Conservation (phyloP, 371 early-diverging fungal species). For the Synchytrium microbalum region DNA sequence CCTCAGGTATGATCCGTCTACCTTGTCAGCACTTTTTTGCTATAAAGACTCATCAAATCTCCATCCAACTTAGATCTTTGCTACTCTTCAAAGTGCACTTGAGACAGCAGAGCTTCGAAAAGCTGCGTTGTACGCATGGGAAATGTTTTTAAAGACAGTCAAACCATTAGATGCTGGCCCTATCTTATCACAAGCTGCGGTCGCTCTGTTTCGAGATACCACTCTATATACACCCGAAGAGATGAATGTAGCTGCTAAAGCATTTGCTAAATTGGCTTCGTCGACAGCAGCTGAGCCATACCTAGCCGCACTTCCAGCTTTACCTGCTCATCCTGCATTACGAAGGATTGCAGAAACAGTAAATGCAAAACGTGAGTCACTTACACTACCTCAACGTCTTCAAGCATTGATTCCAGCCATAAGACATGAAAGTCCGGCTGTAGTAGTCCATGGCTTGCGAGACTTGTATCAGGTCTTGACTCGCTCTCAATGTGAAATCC, state of each 20-base stretch:
- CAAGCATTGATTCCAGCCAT: conserved; percentile 6
- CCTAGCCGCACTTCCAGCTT: neutral
- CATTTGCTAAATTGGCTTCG: neutral
- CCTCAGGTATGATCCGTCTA: conserved; percentile 15
- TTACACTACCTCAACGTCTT: neutral
- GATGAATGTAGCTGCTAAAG: neutral
- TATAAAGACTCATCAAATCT: neutral
- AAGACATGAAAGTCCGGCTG: conserved; percentile 30
- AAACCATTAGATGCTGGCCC: conserved; percentile 14
- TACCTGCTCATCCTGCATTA: conserved; percentile 1
- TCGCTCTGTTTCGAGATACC: conserved; percentile 10
- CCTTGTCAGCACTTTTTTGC: neutral
- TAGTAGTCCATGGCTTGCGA: conserved; percentile 20
- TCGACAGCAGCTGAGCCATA: neutral
- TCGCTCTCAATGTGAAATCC: conserved; percentile 10
- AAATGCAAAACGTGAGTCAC: neutral
- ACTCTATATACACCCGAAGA: neutral
- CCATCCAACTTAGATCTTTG: conserved; percentile 10
- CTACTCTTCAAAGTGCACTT: conserved; percentile 28
- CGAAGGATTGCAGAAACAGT: neutral
- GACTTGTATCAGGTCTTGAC: conserved; percentile 17
- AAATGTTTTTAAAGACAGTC: conserved; percentile 17
- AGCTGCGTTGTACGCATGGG: conserved; percentile 28
- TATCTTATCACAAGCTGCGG: conserved; percentile 22
- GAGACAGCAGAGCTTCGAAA: conserved; percentile 14